Percentiles rank a stretch among this genome's conserved stretches.
Conservation (phyloP, 2,329 filamentous ascomycete genomes). For the Aspergillus aculeatus region DNA sequence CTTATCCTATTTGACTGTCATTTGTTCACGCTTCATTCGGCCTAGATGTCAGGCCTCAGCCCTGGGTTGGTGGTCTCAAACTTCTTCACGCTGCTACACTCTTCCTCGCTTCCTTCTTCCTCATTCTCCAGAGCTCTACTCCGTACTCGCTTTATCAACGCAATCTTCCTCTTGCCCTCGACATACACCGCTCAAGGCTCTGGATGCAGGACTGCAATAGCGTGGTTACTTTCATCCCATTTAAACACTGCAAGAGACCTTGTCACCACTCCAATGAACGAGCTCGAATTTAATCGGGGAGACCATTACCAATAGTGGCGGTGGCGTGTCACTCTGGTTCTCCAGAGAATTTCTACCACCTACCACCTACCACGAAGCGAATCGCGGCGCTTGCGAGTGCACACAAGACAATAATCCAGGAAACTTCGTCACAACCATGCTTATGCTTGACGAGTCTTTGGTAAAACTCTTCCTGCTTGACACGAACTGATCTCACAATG, state of each 20-base stretch:
- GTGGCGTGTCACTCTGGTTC: background rate
- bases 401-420: background rate
- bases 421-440: background rate
- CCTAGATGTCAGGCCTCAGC: too few relatives aligned
- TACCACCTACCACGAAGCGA: background rate
- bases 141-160: background rate
- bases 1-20: slow-evolving; percentile 8
- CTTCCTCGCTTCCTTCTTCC: too few relatives aligned
- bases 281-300: background rate
- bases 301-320: background rate
- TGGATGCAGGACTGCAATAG: background rate
- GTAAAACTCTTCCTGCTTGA: background rate
- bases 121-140: background rate
- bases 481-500: background rate
- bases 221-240: background rate
- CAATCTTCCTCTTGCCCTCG: background rate
- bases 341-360: background rate
- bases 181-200: background rate
- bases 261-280: background rate
- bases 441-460: background rate
- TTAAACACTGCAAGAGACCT: background rate
- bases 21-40: background rate
- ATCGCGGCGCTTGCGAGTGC: background rate
- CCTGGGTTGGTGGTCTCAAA: background rate
- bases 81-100: background rate